Conservation (phyloP, 2,329 filamentous ascomycete species). For the Lasiodiplodia citricola region DNA sequence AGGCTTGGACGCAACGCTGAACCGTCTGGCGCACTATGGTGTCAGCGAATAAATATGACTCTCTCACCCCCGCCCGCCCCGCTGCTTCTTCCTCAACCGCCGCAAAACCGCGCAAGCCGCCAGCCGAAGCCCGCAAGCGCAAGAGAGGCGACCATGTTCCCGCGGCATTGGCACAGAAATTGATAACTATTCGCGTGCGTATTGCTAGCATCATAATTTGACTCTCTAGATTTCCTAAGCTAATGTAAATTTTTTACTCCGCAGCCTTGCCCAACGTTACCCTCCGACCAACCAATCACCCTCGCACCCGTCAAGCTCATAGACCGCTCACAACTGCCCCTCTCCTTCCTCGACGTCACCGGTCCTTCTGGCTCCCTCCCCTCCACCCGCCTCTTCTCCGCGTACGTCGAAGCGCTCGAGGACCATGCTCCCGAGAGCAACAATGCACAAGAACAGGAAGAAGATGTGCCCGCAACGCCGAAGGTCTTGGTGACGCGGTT, state of each 20-base stretch:
- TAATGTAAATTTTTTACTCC: not conserved
- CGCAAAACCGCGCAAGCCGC: constrained; percentile 8
- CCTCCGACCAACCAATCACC: constrained; percentile 36
- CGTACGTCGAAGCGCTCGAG: constrained; percentile 42
- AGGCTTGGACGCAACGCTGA: constrained; percentile 5
- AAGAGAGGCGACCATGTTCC: constrained; percentile 16
- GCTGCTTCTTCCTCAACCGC: not conserved
- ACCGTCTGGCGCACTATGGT: constrained; percentile 26
- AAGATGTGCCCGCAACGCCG: constrained; percentile 6
- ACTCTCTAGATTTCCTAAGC: not conserved
- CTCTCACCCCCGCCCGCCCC: not conserved
- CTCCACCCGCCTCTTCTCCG: constrained; percentile 40
- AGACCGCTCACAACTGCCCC: constrained; percentile 42
- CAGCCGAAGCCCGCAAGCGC: constrained; percentile 19
- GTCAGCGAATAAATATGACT: constrained; percentile 21
- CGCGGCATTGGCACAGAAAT: not conserved
- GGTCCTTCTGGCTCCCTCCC: constrained; percentile 33
- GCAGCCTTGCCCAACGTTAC: constrained; percentile 37
- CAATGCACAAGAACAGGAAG: not conserved
- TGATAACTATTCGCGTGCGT: constrained; percentile 26
- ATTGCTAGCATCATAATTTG: too few relatives aligned
- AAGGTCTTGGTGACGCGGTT: constrained; percentile 43
- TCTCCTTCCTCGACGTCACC: constrained; percentile 44
- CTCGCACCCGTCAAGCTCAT: constrained; percentile 44
- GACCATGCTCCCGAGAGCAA: constrained; percentile 19